Evolutionary conservation across 2,329 filamentous ascomycete species (phyloP).

Genomic region (Diaporthe capsici): DNA sequence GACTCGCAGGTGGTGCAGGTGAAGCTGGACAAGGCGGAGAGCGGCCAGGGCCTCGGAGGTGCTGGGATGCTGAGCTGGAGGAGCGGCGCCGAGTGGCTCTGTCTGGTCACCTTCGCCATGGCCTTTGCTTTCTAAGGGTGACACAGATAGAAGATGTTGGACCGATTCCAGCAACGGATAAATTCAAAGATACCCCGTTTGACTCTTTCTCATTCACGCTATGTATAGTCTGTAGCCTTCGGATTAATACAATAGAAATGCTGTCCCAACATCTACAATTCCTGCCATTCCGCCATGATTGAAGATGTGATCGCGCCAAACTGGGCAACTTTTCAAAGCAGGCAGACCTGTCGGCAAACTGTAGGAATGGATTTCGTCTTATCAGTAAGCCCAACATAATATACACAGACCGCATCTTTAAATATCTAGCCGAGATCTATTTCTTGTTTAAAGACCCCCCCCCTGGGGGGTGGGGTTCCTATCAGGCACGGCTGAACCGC

Average conservation of each 20-base stretch:
- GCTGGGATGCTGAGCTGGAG: conserved; percentile 52
- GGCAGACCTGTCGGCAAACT: neutral
- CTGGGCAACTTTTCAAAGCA: neutral
- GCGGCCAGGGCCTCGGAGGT: conserved; percentile 48
- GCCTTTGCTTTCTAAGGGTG: conserved; percentile 49
- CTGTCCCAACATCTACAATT: neutral
- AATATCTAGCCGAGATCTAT: neutral
- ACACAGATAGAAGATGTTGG: neutral
- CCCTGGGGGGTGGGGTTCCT: too few species aligned
- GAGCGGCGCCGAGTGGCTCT: conserved; percentile 51
- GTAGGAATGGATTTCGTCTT: too few species aligned
- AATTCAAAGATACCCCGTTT: conserved; percentile 6
- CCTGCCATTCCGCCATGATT: neutral
- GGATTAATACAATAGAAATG: neutral
- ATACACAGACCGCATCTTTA: neutral
- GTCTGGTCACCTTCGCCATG: conserved; percentile 50
- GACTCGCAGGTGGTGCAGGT: conserved; percentile 62
- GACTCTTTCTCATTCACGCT: neutral
- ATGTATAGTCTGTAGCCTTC: neutral
- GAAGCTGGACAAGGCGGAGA: conserved; percentile 40
- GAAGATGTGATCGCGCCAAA: neutral
- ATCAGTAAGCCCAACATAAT: neutral
- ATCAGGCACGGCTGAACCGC: conserved; percentile 26
- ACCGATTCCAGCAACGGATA: neutral
- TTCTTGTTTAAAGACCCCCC: too few species aligned